A percentile compares a stretch with the other conserved stretches of the same genome.
These are phyloP conservation scores for Saccharomycopsis javanensis DNA, from an alignment of 805 yeast genomes.

Conservation along the genomic window DNA sequence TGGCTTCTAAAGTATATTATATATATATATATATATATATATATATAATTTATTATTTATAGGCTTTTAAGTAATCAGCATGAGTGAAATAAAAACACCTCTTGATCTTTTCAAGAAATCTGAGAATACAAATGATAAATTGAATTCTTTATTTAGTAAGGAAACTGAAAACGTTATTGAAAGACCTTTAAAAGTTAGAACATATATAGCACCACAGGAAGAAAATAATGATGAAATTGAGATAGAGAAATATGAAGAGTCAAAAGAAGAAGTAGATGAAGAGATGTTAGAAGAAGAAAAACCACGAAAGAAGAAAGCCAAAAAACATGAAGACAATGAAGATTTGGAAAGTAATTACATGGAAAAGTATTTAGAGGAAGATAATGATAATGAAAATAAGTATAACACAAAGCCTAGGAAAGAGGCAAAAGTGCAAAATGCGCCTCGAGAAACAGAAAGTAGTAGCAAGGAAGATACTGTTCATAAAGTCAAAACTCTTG, in stretches of 20 bases:
- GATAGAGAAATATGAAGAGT: not conserved
- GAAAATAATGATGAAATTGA: constrained; percentile 4
- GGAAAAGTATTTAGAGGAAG: constrained; percentile 13
- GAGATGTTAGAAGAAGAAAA: constrained; percentile 7
- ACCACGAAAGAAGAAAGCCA: constrained; percentile 5
- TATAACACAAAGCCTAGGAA: constrained; percentile 12
- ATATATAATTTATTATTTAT: not conserved
- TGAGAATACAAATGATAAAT: not conserved
- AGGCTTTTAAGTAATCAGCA: not conserved
- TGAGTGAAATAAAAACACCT: not conserved
- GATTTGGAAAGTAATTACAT: constrained; percentile 18
- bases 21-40: too few species aligned
- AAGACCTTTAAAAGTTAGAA: constrained; percentile 28
- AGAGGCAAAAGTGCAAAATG: constrained; percentile 4
- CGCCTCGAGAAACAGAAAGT: not conserved
- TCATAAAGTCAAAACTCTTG: constrained; percentile 4
- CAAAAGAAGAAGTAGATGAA: constrained; percentile 6
- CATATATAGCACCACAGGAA: constrained; percentile 17
- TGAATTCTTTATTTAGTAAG: constrained; percentile 9
- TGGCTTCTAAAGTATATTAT: too few species aligned
- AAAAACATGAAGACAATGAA: constrained; percentile 18
- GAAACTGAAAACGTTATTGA: constrained; percentile 26
- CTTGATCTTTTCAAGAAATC: not conserved
- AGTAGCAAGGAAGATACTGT: not conserved
- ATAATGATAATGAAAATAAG: constrained; percentile 9